Base-by-base conservation (phyloP, 2,329 filamentous ascomycete species). In the Penicillium digitatum region DNA sequence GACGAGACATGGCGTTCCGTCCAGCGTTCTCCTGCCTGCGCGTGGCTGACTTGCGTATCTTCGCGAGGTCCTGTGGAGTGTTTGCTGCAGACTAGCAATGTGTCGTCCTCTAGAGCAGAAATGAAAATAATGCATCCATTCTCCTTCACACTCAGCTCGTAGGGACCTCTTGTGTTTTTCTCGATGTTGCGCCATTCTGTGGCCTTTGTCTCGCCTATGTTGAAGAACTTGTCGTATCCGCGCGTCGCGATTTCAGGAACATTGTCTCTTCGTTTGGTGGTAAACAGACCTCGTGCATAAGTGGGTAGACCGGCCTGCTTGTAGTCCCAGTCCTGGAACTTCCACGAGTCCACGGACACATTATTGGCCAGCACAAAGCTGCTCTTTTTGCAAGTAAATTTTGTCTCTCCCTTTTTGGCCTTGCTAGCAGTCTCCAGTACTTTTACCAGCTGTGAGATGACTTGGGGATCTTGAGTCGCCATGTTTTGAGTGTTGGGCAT, bases 61-160 rank as follows among this genome's bases (percentile, higher is more conserved):
- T 74, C 75, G n/a, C 93, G 83, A 24, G 84, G 79, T 7, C 94
- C 94, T 0, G 92, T 97, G 0, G 94, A 97, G 72, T 99, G 94
- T 71, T 99, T 99, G 80, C 93, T 97, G 82, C 93, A 97, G n/a
- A 99, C 92, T 8, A 99, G 79, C 10, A 99, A 79, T 1, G 89
- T 90, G 34, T 85, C 92, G 66, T 96, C 92, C 66, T 95, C 89
- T 22, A 99, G 79, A 14, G 92, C 94, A 16, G 91, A 87, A 42
- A 99, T 86, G 77, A 99, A 99, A 64, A 99, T 96, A 73, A 99
- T 99, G 74, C 94, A 99, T n/a, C 94, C 94, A 67, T 99, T 99
- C 75, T 99, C 94, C 76, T 99, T 99, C 49, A 97, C 84, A 55
- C 91, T 97, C 53, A 99, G 78, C 75, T 99, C 94, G 66, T 97